Conservation (phyloP, 1,284 basidiomycete species). For the Albatrellus sp. region DNA sequence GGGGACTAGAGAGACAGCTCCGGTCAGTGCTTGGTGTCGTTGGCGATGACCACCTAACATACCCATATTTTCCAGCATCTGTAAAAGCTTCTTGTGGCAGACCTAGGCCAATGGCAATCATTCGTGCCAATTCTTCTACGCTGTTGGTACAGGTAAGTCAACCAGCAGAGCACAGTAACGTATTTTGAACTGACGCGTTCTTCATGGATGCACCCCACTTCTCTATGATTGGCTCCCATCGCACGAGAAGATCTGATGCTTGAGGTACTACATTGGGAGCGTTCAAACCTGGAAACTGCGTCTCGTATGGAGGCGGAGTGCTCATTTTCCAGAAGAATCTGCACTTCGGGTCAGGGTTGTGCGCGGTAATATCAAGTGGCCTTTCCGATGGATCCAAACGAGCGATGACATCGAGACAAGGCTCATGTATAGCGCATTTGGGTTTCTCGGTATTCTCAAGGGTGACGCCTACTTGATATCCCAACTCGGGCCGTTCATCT, state of each 20-base stretch:
- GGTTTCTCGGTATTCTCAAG: conserved; percentile 91
- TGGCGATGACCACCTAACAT: conserved; percentile 14
- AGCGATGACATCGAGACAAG: conserved; percentile 62
- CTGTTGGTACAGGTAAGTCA: conserved; percentile 23
- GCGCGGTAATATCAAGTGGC: conserved; percentile 68
- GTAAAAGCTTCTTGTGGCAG: conserved; percentile 55
- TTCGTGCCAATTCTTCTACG: conserved; percentile 70
- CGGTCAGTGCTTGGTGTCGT: neutral
- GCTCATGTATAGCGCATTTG: conserved; percentile 69
- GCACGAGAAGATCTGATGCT: conserved; percentile 34
- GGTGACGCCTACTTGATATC: conserved; percentile 74
- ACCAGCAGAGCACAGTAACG: conserved; percentile 2
- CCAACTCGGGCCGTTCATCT: conserved; percentile 73
- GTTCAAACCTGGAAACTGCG: conserved; percentile 62
- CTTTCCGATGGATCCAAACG: conserved; percentile 63
- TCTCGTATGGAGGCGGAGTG: conserved; percentile 63
- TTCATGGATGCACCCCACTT: conserved; percentile 83
- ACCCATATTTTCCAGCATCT: conserved; percentile 76
- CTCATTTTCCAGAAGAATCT: conserved; percentile 89
- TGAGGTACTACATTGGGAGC: conserved; percentile 73
- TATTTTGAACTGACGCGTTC: conserved; percentile 47
- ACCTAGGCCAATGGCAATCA: conserved; percentile 74
- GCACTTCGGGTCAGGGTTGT: conserved; percentile 83
- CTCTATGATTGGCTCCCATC: conserved; percentile 62
- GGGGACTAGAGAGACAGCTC: conserved; percentile 39